phyloP scores from a whole-genome alignment of 257 asterid species.

The Schizonepeta tenuifolia region DNA sequence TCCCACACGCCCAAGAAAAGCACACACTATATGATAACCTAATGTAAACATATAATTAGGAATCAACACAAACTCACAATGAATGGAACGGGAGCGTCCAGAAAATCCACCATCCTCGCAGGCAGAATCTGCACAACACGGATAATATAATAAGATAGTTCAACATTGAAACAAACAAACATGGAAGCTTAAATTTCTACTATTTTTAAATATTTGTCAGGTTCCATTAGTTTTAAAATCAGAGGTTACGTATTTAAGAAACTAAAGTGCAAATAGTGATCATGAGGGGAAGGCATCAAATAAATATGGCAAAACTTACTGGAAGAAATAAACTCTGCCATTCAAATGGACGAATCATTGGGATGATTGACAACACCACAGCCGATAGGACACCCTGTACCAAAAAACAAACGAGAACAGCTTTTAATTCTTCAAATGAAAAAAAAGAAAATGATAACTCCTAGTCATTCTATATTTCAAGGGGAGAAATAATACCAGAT shows the following conservation, averaged over 20 bases:
- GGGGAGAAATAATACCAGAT: slow-evolving; percentile 59
- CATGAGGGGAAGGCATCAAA: slow-evolving; percentile 26
- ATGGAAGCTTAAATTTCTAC: neutral
- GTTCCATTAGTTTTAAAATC: slow-evolving; percentile 13
- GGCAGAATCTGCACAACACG: slow-evolving; percentile 75
- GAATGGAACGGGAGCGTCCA: slow-evolving; percentile 99
- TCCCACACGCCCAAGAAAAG: neutral
- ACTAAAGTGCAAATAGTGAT: slow-evolving; percentile 14
- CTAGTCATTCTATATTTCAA: slow-evolving; percentile 20
- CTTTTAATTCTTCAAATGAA: slow-evolving; percentile 15
- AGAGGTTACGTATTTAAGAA: slow-evolving; percentile 8
- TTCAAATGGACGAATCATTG: slow-evolving; percentile 92
- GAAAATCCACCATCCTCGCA: slow-evolving; percentile 86
- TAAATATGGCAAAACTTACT: slow-evolving; percentile 54
- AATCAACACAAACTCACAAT: slow-evolving; percentile 59
- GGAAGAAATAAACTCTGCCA: slow-evolving; percentile 99
- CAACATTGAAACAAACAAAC: slow-evolving; percentile 20
- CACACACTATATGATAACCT: neutral
- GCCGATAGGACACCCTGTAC: slow-evolving; percentile 88
- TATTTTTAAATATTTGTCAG: neutral
- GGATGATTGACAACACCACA: slow-evolving; percentile 76
- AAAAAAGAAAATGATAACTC: slow-evolving; percentile 12
- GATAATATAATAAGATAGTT: slow-evolving; percentile 12
- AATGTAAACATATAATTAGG: neutral
- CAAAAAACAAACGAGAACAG: neutral